Base-by-base conservation (phyloP, 2,329 filamentous ascomycete genomes). In the Sclerotinia subarctica region DNA sequence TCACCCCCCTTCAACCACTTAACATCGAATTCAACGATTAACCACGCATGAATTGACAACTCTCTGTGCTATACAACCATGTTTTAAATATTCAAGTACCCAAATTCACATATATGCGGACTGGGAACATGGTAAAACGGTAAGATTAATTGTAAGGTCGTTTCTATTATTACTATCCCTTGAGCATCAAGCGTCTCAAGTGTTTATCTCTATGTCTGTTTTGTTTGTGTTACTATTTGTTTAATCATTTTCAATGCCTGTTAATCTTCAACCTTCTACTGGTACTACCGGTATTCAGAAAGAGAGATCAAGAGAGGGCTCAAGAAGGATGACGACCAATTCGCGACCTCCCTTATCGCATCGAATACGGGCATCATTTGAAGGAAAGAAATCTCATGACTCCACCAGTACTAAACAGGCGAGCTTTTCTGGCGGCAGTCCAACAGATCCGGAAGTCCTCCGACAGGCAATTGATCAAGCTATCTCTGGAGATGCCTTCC, bases 31-130 rank as follows among this genome's bases (percentile, higher is more conserved):
- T 86, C 8, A 60, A 78, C 80, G 2, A 81, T 83, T 2, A 79
- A 88, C 59, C 86, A 86, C 67, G 84, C 82, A 15, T 80, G 88
- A 53, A 86, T 84, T 1, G 80, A 84, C 71, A 78, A 2, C 77
- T 78, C 0, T 79, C 83, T 42, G 84, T 86, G 54, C 71, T 76
- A 46, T 73, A 76, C 66, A 78, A 80, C 63, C 63, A 35, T 66
- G 42, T 64, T 54, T 42, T 42, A 70, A 79, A 78, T 66, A 38
- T 51, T 10, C 17, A 29, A 59, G n/a, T 38, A 11, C 21, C 3
- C 59, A 38, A 38, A 62, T 38, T 62, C 21, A 21, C 5, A 51
- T 63, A 63, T 63, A 51, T 52, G 46, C 21, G 46, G 10, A 52
- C 59, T 63, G 32, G 59, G 59, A 35, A 52, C 59, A 63, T 51